Percentiles rank a stretch among this genome's conserved stretches.
These are phyloP conservation scores for Galerina sulciceps DNA, from an alignment of 768 basidiomycete species.

Conservation along the genomic window DNA sequence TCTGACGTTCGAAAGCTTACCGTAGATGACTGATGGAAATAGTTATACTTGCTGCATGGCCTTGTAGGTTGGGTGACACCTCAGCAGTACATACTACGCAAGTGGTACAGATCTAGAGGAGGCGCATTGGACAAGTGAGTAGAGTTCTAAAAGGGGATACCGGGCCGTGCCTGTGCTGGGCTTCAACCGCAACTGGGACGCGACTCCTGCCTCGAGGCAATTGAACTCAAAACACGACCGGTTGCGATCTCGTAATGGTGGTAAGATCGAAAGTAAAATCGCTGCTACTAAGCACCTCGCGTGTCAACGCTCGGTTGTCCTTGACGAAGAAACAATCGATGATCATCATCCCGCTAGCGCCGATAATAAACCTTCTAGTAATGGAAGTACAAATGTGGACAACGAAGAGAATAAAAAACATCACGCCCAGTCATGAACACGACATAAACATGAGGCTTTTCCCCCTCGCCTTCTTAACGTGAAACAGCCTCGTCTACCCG, in stretches of 20 bases:
- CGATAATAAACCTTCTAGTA: not conserved
- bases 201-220: not conserved
- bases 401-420: not conserved
- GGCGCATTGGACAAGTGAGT: no score
- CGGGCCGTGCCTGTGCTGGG: no score
- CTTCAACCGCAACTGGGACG: no score
- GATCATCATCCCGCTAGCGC: not conserved
- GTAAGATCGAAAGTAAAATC: not conserved
- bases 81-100: no score
- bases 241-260: not conserved
- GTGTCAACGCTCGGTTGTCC: not conserved
- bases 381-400: not conserved
- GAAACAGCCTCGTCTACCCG: slow-evolving; percentile 5
- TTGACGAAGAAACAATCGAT: not conserved
- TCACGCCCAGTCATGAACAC: slow-evolving; percentile 12
- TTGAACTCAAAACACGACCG: not conserved
- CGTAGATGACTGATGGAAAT: no score
- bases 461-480: slow-evolving; percentile 15
- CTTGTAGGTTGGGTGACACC: no score
- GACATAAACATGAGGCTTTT: slow-evolving; percentile 24
- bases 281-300: not conserved
- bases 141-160: no score
- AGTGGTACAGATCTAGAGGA: no score
- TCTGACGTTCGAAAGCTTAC: no score
- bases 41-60: no score